Evolutionary conservation across 2,329 filamentous ascomycete genomes (phyloP).

Genomic region (Phoma sp.): DNA sequence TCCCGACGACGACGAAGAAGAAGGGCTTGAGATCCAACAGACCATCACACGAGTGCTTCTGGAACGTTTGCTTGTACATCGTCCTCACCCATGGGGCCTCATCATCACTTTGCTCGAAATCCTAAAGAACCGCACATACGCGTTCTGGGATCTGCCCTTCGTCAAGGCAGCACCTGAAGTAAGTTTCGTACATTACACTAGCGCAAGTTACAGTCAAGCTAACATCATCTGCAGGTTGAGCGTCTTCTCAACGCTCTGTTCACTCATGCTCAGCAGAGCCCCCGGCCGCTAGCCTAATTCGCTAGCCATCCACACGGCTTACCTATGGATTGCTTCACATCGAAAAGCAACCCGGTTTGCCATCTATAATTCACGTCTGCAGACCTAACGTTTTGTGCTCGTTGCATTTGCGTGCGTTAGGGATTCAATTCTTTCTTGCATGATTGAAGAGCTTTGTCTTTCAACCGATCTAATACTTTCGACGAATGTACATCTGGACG

Average conservation of each 20-base stretch:
- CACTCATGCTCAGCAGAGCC: conserved; percentile 56
- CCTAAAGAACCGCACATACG: conserved; percentile 87
- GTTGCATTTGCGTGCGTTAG: conserved; percentile 44
- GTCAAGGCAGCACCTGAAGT: conserved; percentile 88
- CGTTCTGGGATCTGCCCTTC: conserved; percentile 91
- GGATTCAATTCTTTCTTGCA: conserved; percentile 30
- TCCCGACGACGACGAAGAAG: conserved; percentile 61
- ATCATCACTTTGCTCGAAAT: conserved; percentile 88
- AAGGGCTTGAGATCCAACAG: conserved; percentile 81
- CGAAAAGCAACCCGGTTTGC: neutral
- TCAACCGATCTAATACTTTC: conserved; percentile 25
- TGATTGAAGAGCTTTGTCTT: conserved; percentile 25
- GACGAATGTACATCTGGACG: conserved; percentile 19
- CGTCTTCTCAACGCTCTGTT: conserved; percentile 55
- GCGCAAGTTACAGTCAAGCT: conserved; percentile 22
- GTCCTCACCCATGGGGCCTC: conserved; percentile 95
- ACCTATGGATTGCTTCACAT: conserved; percentile 7
- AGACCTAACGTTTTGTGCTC: conserved; percentile 35
- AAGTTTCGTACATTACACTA: conserved; percentile 21
- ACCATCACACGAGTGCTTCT: conserved; percentile 88
- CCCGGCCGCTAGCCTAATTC: conserved; percentile 43
- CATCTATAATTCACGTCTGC: conserved; percentile 21
- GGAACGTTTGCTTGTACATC: conserved; percentile 85
- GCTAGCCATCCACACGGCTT: conserved; percentile 10
- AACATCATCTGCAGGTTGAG: conserved; percentile 48